Conservation (phyloP, 805 yeast genomes). For the Candida namnaoensis region DNA sequence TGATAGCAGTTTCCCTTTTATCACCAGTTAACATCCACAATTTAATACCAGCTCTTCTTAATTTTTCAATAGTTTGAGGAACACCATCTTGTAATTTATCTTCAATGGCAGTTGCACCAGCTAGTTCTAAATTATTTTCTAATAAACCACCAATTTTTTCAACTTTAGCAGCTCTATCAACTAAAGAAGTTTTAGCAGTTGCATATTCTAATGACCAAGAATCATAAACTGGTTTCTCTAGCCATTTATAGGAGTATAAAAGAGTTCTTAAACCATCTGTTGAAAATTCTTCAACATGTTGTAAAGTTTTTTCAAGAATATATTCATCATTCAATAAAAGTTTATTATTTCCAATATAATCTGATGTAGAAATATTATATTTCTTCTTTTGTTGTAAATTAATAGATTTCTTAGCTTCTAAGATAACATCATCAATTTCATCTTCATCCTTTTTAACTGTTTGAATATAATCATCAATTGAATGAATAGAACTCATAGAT, state of each 20-base stretch:
- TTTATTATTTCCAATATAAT: slow-evolving; percentile 43
- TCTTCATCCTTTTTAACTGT: slow-evolving; percentile 34
- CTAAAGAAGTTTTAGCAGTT: slow-evolving; percentile 70
- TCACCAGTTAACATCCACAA: slow-evolving; percentile 99
- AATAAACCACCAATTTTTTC: slow-evolving; percentile 66
- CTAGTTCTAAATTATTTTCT: slow-evolving; percentile 58
- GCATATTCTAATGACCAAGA: slow-evolving; percentile 62
- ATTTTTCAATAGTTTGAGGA: slow-evolving; percentile 85
- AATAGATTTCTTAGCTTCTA: slow-evolving; percentile 46
- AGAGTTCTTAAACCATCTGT: slow-evolving; percentile 92
- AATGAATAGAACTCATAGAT: slow-evolving; percentile 22
- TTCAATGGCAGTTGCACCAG: slow-evolving; percentile 96
- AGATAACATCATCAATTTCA: slow-evolving; percentile 45
- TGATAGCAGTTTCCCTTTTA: slow-evolving; percentile 95
- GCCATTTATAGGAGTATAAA: slow-evolving; percentile 71
- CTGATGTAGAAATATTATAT: slow-evolving; percentile 26
- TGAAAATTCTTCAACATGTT: slow-evolving; percentile 89
- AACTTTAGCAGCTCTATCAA: slow-evolving; percentile 54
- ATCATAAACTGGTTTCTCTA: slow-evolving; percentile 48
- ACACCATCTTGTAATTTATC: slow-evolving; percentile 97
- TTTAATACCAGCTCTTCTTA: slow-evolving; percentile 87
- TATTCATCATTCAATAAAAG: slow-evolving; percentile 65
- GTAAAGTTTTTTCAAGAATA: slow-evolving; percentile 73
- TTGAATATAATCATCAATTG: slow-evolving; percentile 43
- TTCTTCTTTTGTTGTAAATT: slow-evolving; percentile 50